Evolutionary conservation across 164 flowering plant genomes (phyloP), one percentile per base, ranked within the genome.

Genomic region (Magnolia officinalis): DNA sequence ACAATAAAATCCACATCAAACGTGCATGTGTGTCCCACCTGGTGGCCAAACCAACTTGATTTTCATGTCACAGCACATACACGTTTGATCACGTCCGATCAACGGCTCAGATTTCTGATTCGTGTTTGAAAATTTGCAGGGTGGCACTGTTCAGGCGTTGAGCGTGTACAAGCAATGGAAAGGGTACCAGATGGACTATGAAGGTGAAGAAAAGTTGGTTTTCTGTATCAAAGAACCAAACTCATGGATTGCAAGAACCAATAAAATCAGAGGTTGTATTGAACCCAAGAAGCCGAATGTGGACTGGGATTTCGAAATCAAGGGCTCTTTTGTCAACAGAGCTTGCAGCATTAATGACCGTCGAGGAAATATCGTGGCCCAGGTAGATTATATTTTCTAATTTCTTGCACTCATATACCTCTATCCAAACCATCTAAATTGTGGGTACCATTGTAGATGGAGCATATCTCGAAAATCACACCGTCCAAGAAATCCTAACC

Each of bases 201-300:
- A 88, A 74, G 98, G 93, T 9, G 74, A 72, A 2, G 84, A 87
- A 31, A 90, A 84, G 74, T 37, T 82, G 75, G 89, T 90, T 24
- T 95, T 93, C 76, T 84, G 82, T 65, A 75, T 92, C 29, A 91
- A 88, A 72, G 91, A 92, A 59, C 91, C 92, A 8, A 82, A 79
- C 0, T 77, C 87, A 16, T 90, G 83, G 73, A 67, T 87, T 6
- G 61, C 66, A 2, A 85, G 59, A 74, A 55, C 13, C 11, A 80
- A 66, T 72, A 72, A 83, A 6, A 82, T 90, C 61, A 86, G 67
- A 74, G 81, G 90, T 67, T 81, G 79, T 6, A 67, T 78, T 6
- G 84, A 84, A 52, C 86, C 89, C 2, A 80, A 77, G 64, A 70
- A 24, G 19, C 73, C 61, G 75, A 79, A 69, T 76, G 85, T 73